These are phyloP conservation scores for Hansenula lynferdii DNA, from an alignment of 1,139 yeast species.

Conservation along the genomic window DNA sequence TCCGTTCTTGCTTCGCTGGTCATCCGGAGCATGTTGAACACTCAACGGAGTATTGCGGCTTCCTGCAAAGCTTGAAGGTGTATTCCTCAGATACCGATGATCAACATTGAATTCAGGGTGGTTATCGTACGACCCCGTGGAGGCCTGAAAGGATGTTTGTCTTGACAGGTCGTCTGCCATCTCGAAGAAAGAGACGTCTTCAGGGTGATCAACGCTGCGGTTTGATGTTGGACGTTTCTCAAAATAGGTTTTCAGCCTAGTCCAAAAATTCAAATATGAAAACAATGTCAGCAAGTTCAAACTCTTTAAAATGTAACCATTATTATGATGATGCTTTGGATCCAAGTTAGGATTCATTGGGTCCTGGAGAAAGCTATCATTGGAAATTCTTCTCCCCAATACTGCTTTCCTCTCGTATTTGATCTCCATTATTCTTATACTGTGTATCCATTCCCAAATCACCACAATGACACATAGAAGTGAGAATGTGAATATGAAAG, in stretches of 20 bases:
- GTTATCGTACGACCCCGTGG: slow-evolving; percentile 15
- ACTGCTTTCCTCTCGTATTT: slow-evolving; percentile 41
- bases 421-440: slow-evolving; percentile 38
- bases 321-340: slow-evolving; percentile 8
- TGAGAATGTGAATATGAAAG: slow-evolving; percentile 32
- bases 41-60: slow-evolving; percentile 11
- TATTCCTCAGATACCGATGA: slow-evolving; percentile 20
- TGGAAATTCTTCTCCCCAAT: slow-evolving; percentile 37
- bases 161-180: slow-evolving; percentile 6
- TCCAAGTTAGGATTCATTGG: slow-evolving; percentile 8
- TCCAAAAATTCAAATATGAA: slow-evolving; percentile 4
- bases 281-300: slow-evolving; percentile 15
- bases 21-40: background rate
- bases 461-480: slow-evolving; percentile 37
- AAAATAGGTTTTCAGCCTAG: slow-evolving; percentile 1
- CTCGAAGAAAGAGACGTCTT: slow-evolving; percentile 6
- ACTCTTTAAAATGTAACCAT: slow-evolving; percentile 17
- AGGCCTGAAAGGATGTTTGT: slow-evolving; percentile 2
- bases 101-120: slow-evolving; percentile 22
- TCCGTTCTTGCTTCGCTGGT: background rate
- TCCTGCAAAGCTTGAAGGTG: slow-evolving; percentile 17
- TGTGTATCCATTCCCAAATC: slow-evolving; percentile 50
- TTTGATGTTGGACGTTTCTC: background rate
- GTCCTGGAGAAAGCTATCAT: slow-evolving; percentile 23
- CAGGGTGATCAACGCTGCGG: background rate